Base-by-base conservation (phyloP, 768 basidiomycete species). In the Serendipita sp. region DNA sequence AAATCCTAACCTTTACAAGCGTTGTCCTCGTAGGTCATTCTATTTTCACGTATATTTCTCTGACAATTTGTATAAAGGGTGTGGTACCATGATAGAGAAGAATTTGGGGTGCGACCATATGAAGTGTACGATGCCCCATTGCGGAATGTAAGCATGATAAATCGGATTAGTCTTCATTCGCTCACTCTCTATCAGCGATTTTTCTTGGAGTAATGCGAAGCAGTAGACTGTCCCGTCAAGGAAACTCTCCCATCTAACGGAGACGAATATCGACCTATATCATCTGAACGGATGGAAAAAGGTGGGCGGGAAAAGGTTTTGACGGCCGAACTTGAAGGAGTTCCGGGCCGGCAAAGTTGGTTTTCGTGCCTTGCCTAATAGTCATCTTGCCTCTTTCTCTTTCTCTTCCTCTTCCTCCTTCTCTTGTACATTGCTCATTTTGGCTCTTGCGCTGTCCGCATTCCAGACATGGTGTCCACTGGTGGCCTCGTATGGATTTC, bases 401-500 rank as follows among this genome's bases (percentile, higher is more conserved):
- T n/a, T n/a, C n/a, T n/a, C n/a, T n/a, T 7, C 28, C 45, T 3
- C 45, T 28, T n/a, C 20, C 45, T 50, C 28, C 17, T n/a, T 28
- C 28, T 50, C 45, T n/a, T 28, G 20, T 50, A 50, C 45, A 50
- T 3, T 28, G n/a, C n/a, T n/a, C n/a, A n/a, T 50, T 11, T 28
- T 28, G 45, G 34, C 14, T 38, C 7, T n/a, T 22, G 2, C 11
- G 45, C 45, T 20, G 7, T 28, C 20, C 11, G 28, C 11, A 22
- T 17, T 22, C 20, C 17, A 11, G 2, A 20, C 4, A 58, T 58
- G 53, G 53, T 58, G 31, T 72, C 76, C 42, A 66, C 70, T 13
- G 77, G 81, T 13, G 72, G 77, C 14, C 72, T 85, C 61, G 79
- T 85, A 60, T 85, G 84, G 83, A 76, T 82, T 28, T 82, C 84